Conservation (phyloP, 2,329 filamentous ascomycete species). For the Scedosporium minutisporum region DNA sequence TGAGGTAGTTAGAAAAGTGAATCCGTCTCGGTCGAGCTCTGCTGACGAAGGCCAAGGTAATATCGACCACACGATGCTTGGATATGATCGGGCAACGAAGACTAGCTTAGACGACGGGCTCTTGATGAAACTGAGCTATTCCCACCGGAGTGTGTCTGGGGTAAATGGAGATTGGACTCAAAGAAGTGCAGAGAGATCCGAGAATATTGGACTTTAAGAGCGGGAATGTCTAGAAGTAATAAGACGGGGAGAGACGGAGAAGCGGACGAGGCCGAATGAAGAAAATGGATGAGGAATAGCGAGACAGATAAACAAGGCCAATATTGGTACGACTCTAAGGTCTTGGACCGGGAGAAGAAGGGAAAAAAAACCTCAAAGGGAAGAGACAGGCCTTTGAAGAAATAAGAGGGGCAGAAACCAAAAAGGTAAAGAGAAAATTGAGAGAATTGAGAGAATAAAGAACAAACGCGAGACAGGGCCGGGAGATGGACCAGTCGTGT, state of each 20-base stretch:
- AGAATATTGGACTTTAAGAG: neutral
- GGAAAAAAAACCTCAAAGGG: neutral
- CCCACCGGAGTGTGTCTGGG: neutral
- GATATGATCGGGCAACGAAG: too few species aligned
- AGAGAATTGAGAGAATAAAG: neutral
- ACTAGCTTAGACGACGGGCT: too few species aligned
- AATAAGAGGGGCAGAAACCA: neutral
- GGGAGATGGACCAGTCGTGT: neutral
- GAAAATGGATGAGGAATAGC: neutral
- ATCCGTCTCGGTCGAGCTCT: neutral
- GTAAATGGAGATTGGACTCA: neutral
- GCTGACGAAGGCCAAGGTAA: neutral
- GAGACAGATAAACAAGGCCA: slow-evolving; percentile 2
- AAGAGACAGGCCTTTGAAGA: neutral
- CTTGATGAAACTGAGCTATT: neutral
- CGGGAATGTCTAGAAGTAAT: neutral
- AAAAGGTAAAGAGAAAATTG: neutral
- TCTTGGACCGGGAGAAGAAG: neutral
- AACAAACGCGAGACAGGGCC: neutral
- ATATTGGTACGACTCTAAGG: neutral
- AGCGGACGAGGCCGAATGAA: neutral
- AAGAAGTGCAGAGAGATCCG: neutral
- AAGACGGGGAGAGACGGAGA: neutral
- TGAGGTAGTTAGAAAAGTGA: neutral
- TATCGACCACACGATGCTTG: neutral